Base-by-base conservation (phyloP, 164 flowering plant species). In the Vitis riparia region DNA sequence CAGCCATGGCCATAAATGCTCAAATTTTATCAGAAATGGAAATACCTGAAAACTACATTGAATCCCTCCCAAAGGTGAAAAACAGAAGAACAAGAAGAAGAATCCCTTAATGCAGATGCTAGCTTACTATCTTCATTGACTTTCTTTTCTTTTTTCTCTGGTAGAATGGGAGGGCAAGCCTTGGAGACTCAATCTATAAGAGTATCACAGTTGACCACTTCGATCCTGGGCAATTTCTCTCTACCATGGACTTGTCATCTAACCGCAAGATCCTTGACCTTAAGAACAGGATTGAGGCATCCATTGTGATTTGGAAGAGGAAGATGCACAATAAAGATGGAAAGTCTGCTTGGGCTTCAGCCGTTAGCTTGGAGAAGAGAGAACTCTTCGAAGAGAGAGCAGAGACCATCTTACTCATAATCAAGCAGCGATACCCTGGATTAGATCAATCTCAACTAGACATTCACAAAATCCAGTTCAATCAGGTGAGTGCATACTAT, bases 1-100 rank as follows among this genome's bases (percentile, higher is more conserved):
- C 90, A 58, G 87, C 94, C 17, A 86, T 88, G 92, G 92, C 92
- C 13, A 89, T 89, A 47, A 88, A 89, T 72, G 88, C 94, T 57
- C 90, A 89, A 72, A 85, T 83, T 63, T 68, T 89, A 14, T 69
- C 90, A 14, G 89, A 89, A 65, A 89, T 88, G 90, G 89, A 86
- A 67, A 82, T 88, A 51, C 94, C 94, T 0, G 92, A 89, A 55
- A 84, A 73, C 80, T 89, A 88, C 81, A 84, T 89, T 11, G 91
- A 85, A 51, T 74, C 86, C 19, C 85, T 88, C 50, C 92, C 92
- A 5, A 89, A 89, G 88, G 94, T 88, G 44, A 78, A 63, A 63
- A 32, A 48, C 16, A 14, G 59, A 71, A 51, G 17, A 37, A 55
- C 13, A 8, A 23, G 15, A 27, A 57, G 37, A 44, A 27, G 14